Evolutionary conservation across 345 rosid species (phyloP), one percentile per base, ranked within the genome.

Genomic region (Psidium guajava): DNA sequence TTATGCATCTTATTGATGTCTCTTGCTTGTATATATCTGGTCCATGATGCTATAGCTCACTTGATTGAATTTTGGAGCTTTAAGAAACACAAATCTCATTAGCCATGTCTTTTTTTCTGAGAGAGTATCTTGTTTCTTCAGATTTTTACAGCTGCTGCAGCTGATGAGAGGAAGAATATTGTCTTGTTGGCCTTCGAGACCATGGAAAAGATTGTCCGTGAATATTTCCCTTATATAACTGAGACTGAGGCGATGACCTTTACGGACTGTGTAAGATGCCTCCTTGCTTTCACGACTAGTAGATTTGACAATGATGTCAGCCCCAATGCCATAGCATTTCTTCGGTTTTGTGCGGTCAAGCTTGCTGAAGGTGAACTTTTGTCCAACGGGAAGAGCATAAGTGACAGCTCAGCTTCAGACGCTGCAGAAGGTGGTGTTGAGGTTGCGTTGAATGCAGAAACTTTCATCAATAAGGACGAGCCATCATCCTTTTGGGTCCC

Each of bases 261-360:
- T 89, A 95, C 98, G 8, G 98, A 95, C 86, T 97, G 99, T 88
- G 98, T 97, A 88, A 92, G 91, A 90, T 97, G 99, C 92, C 98
- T 97, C 64, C 91, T 93, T 57, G 92, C 98, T 89, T 97, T 97
- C 93, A 97, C 98, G 22, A 95, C 92, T 55, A 95, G 96, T 91
- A 90, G 92, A 86, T 95, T 96, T 89, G 93, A 94, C 90, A 92
- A 92, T 84, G 99, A 95, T 90, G 97, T 96, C 75, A 94, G 98
- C 93, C 95, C 95, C 89, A 95, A 97, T 93, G 98, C 99, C 54
- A 95, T 96, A 84, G 98, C 98, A 75, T 94, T 96, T 93, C 96
- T 96, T 84, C 96, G 98, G 81, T 95, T 94, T 88, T 96, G 98
- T 91, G 98, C 98, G 77, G 91, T 95, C 85, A 96, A 96, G 88